Conservation (phyloP, 306 rosid genomes). For the Inga leiocalycina region DNA sequence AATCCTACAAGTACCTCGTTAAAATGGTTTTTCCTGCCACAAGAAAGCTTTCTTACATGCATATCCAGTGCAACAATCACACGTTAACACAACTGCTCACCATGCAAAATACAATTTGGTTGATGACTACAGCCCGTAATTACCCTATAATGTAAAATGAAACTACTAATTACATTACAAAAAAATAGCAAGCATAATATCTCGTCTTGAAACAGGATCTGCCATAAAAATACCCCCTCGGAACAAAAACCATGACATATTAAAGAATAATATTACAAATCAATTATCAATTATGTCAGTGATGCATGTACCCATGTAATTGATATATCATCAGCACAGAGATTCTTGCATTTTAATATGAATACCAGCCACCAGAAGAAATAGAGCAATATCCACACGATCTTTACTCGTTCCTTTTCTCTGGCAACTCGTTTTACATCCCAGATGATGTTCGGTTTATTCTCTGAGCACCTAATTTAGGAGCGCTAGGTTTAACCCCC, state of each 20-base stretch:
- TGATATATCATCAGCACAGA: not conserved
- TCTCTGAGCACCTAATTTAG: conserved; percentile 89
- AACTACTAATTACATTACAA: conserved; percentile 43
- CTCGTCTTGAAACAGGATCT: conserved; percentile 26
- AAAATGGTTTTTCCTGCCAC: not conserved
- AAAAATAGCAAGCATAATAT: conserved; percentile 19
- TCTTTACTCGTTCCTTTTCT: conserved; percentile 19
- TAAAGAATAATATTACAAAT: conserved; percentile 48
- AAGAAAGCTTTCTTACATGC: not conserved
- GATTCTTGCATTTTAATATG: conserved; percentile 28
- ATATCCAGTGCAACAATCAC: not conserved
- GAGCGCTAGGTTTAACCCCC: conserved; percentile 78
- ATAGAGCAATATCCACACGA: conserved; percentile 17
- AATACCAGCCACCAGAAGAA: conserved; percentile 31
- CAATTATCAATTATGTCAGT: conserved; percentile 27
- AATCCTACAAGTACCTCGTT: not conserved
- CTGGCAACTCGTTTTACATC: conserved; percentile 45
- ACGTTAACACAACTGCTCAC: not conserved
- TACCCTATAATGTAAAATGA: conserved; percentile 23
- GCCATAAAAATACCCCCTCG: conserved; percentile 25
- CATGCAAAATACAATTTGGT: not conserved
- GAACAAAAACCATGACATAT: conserved; percentile 17
- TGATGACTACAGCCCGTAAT: conserved; percentile 9
- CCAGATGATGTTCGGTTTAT: conserved; percentile 82
- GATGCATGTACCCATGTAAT: conserved; percentile 23